These are phyloP conservation scores for Melocanna baccifera DNA, from an alignment of 176 grass and related monocot genomes.

Conservation along the genomic window DNA sequence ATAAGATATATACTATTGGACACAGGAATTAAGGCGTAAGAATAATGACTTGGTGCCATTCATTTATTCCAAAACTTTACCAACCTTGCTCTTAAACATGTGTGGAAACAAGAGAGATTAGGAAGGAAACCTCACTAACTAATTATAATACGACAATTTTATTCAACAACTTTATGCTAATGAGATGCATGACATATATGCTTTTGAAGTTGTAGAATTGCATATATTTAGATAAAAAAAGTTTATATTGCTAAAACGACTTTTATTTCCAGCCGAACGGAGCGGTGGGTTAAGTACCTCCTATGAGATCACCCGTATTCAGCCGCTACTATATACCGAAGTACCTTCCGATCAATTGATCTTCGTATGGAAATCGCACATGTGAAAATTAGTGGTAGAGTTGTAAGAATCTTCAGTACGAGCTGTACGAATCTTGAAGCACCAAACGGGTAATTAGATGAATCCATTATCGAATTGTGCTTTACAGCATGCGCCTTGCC, in stretches of 20 bases:
- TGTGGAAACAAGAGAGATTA: background rate
- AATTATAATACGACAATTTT: background rate
- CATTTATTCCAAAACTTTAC: background rate
- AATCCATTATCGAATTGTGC: too few species aligned
- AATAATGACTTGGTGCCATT: background rate
- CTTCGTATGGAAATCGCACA: too few species aligned
- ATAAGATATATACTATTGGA: background rate
- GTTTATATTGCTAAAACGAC: background rate
- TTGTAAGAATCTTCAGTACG: too few species aligned
- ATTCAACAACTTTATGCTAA: background rate
- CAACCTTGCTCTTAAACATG: background rate
- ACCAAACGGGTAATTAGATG: too few species aligned
- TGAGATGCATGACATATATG: background rate
- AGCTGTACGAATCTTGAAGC: too few species aligned
- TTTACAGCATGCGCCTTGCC: too few species aligned
- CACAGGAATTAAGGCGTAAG: background rate
- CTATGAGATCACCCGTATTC: too few species aligned
- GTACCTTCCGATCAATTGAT: too few species aligned
- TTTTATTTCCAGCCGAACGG: background rate
- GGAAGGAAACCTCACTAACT: background rate
- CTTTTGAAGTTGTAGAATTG: background rate
- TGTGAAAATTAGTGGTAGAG: too few species aligned
- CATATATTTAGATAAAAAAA: background rate
- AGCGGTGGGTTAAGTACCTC: background rate
- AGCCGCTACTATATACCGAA: too few species aligned